Evolutionary conservation across 2,329 filamentous ascomycete species (phyloP).

Genomic region (Xylariales sp.): DNA sequence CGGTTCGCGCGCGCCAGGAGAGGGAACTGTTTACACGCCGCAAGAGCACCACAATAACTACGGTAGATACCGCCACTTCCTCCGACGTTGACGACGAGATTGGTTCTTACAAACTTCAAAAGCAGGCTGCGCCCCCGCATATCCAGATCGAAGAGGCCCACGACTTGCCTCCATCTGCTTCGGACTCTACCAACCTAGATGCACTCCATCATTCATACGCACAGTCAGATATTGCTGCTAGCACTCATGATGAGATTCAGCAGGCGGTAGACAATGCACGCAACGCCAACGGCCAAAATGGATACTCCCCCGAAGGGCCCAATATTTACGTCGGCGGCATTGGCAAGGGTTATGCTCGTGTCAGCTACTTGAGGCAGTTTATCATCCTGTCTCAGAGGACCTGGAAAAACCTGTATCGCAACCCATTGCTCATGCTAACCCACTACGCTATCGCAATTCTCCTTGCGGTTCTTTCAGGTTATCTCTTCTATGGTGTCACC

Average conservation of each 20-base stretch:
- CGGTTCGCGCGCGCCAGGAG: conserved; percentile 81
- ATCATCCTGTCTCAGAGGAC: conserved; percentile 84
- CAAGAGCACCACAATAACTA: conserved; percentile 44
- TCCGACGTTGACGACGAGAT: conserved; percentile 51
- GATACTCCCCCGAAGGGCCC: conserved; percentile 37
- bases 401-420: conserved; percentile 96
- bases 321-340: conserved; percentile 54
- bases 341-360: conserved; percentile 75
- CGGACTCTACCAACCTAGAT: conserved; percentile 73
- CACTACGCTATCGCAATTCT: conserved; percentile 97
- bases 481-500: conserved; percentile 91
- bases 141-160: conserved; percentile 66
- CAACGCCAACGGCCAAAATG: conserved; percentile 62
- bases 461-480: conserved; percentile 89
- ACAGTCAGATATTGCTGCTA: conserved; percentile 70
- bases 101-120: conserved; percentile 47
- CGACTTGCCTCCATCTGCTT: conserved; percentile 54
- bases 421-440: conserved; percentile 96
- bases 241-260: conserved; percentile 74
- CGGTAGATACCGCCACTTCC: conserved; percentile 57
- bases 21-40: conserved; percentile 85
- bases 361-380: conserved; percentile 80
- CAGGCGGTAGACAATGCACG: conserved; percentile 61
- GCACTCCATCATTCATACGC: conserved; percentile 71
- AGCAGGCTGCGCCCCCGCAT: conserved; percentile 49